These are phyloP conservation scores for Phytophthora capsici DNA, from an alignment of 352 stramenopile species.

Conservation along the genomic window DNA sequence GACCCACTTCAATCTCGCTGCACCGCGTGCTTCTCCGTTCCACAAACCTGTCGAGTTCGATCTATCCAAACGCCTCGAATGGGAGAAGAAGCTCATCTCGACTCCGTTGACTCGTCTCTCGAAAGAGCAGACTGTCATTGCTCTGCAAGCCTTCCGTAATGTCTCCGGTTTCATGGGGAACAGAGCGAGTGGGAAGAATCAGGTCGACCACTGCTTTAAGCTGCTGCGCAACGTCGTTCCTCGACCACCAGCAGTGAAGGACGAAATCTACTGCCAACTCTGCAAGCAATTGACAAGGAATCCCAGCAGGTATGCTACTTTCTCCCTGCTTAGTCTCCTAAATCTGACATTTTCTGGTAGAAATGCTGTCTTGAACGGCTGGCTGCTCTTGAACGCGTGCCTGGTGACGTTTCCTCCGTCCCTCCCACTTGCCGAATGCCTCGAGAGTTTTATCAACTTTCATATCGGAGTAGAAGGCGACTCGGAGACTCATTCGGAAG, in stretches of 20 bases:
- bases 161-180: slow-evolving; percentile 85
- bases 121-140: slow-evolving; percentile 52
- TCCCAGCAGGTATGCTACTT: slow-evolving; percentile 36
- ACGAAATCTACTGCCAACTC: slow-evolving; percentile 86
- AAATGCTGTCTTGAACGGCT: slow-evolving; percentile 66
- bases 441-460: slow-evolving; percentile 60
- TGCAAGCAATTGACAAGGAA: slow-evolving; percentile 82
- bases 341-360: slow-evolving; percentile 6
- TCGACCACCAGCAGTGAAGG: slow-evolving; percentile 57
- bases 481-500: slow-evolving; percentile 25
- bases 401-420: slow-evolving; percentile 71
- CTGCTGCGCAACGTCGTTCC: slow-evolving; percentile 73
- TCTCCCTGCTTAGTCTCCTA: slow-evolving; percentile 13
- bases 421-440: slow-evolving; percentile 46
- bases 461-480: slow-evolving; percentile 34
- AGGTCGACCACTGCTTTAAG: slow-evolving; percentile 78
- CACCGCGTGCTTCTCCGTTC: slow-evolving; percentile 31
- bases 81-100: slow-evolving; percentile 66
- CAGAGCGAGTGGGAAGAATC: slow-evolving; percentile 58
- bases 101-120: slow-evolving; percentile 55
- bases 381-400: slow-evolving; percentile 72
- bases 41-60: slow-evolving; percentile 38
- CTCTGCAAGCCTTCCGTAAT: slow-evolving; percentile 76
- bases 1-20: slow-evolving; percentile 42
- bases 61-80: slow-evolving; percentile 60